phyloP scores from a whole-genome alignment of 768 basidiomycete species.

The Suillus brevipes region DNA sequence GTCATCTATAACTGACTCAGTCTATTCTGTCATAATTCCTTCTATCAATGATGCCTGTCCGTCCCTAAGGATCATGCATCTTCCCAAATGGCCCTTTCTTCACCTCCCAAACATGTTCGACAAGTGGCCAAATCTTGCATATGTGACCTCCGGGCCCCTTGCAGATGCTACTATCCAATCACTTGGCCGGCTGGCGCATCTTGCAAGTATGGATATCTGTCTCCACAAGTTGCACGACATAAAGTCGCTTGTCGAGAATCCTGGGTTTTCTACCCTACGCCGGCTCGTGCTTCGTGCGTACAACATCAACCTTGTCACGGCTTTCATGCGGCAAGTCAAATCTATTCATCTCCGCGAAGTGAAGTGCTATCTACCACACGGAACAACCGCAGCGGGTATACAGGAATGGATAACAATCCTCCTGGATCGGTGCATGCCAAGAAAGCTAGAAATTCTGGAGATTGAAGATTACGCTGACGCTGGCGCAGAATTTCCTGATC shows the following conservation, averaged over 20 bases:
- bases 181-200: conserved; percentile 3
- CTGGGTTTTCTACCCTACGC: conserved; percentile 4
- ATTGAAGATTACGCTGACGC: conserved; percentile 5
- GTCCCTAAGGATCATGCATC: conserved; percentile 6
- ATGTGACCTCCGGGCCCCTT: conserved; percentile 4
- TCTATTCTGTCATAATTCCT: conserved; percentile 5
- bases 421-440: conserved; percentile 1
- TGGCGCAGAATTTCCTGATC: not conserved
- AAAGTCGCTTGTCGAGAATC: conserved; percentile 2
- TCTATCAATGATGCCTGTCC: conserved; percentile 3
- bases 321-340: conserved; percentile 5
- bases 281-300: conserved; percentile 6
- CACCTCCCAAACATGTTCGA: conserved; percentile 3
- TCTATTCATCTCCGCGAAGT: conserved; percentile 1
- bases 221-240: conserved; percentile 7
- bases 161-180: conserved; percentile 5
- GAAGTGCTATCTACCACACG: conserved; percentile 2
- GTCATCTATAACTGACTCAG: conserved; percentile 2
- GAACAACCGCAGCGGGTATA: conserved; percentile 2
- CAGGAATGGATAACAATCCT: conserved; percentile 5
- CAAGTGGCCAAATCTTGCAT: conserved; percentile 6
- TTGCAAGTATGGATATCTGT: conserved; percentile 7
- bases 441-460: conserved; percentile 4
- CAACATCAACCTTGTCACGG: conserved; percentile 1
- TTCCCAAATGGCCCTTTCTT: conserved; percentile 7